Base-by-base conservation (phyloP, 129 eudicot species). In the Deinandra increscens region DNA sequence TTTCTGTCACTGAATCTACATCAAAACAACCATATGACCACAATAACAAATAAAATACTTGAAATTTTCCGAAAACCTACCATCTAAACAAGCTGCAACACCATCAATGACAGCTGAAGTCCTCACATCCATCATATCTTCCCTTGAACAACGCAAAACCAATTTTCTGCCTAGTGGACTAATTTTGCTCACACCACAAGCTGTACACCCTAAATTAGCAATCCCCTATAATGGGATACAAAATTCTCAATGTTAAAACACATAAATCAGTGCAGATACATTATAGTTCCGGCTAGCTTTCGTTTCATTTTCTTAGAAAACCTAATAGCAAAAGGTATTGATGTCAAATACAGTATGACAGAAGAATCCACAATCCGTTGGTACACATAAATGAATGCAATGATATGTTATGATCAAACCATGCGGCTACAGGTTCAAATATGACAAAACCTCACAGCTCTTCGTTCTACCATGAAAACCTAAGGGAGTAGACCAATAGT, bases 121-220 rank as follows among this genome's bases (percentile, higher is more conserved):
- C 19, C 79, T 78, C 46, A 85, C 79, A 72, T 89, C 88, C 90
- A 93, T 89, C 66, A 77, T 86, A 50, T 80, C 89, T 64, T 79
- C 89, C 58, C 78, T 84, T 9, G 54, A 42, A 73, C 97, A 93
- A 69, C 76, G 77, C 75, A 87, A 34, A 58, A 73, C 80, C 51
- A 85, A 70, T 36, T 65, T 86, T 69, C 69, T 65, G 41, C 71
- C 71, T 17, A 4, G 34, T 9, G 74, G 56, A 48, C 60, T 45
- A 53, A 51, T 26, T 42, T 62, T 72, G 31, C 67, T 60, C 31
- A 42, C 36, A 55, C 38, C 72, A 43, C 56, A 17, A 4, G 29
- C 20, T 39, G 67, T 79, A 68, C 82, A 68, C 23, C 82, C 87
- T 14, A 81, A 65, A 19, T 64, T 74, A 66, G 73, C 83, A 59